phyloP scores from a whole-genome alignment of 805 yeast species.

The Kuraishia capsulata region DNA sequence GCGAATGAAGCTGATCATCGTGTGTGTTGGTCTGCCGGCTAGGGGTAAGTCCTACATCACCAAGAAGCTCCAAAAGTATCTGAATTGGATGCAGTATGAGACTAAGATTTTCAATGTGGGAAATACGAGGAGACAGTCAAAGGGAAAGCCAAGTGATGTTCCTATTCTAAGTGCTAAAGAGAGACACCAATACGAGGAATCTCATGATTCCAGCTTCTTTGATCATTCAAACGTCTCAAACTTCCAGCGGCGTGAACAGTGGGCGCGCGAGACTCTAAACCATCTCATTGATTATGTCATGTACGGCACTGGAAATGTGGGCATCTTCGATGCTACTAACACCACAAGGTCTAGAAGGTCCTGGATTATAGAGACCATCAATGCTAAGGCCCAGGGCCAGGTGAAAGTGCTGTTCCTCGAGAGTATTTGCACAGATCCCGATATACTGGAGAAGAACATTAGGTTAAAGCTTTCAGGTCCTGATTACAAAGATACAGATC shows the following conservation, averaged over 20 bases:
- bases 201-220: slow-evolving; percentile 31
- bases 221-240: slow-evolving; percentile 34
- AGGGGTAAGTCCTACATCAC: slow-evolving; percentile 70
- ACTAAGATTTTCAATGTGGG: slow-evolving; percentile 71
- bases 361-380: slow-evolving; percentile 28
- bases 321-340: slow-evolving; percentile 55
- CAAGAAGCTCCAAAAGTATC: slow-evolving; percentile 50
- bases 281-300: slow-evolving; percentile 29
- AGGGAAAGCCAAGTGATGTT: slow-evolving; percentile 27
- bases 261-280: slow-evolving; percentile 43
- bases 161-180: slow-evolving; percentile 21
- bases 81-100: slow-evolving; percentile 51
- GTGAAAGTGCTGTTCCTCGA: slow-evolving; percentile 44
- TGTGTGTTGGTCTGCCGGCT: slow-evolving; percentile 73
- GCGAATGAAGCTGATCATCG: slow-evolving; percentile 46
- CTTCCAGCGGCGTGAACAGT: slow-evolving; percentile 34
- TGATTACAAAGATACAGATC: slow-evolving; percentile 82
- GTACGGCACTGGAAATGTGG: slow-evolving; percentile 36
- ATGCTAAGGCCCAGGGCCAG: slow-evolving; percentile 19
- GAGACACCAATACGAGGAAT: slow-evolving; percentile 15
- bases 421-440: slow-evolving; percentile 75
- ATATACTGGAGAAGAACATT: slow-evolving; percentile 75
- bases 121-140: slow-evolving; percentile 53
- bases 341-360: slow-evolving; percentile 37
- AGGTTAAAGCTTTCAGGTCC: slow-evolving; percentile 87